These are phyloP conservation scores for Boeremia lycopersici DNA, from an alignment of 2,329 filamentous ascomycete species.

Conservation along the genomic window DNA sequence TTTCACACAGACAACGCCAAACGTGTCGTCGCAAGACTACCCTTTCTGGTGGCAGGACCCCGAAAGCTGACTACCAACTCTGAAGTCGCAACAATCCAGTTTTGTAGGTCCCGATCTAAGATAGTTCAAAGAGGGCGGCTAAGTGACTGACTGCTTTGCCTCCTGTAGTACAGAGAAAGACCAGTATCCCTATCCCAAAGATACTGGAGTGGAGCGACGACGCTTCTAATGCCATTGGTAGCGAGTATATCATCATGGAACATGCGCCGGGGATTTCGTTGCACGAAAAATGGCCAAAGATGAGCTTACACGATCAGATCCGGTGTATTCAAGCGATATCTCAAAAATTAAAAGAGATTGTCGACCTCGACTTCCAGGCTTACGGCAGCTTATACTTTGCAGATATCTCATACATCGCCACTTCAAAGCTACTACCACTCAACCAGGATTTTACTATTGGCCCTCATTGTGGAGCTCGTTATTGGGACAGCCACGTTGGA, in stretches of 20 bases:
- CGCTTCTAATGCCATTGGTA: slow-evolving; percentile 39
- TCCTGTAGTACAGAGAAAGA: slow-evolving; percentile 46
- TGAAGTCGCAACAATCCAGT: slow-evolving; percentile 55
- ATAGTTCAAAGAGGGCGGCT: neutral
- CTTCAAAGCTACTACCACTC: neutral
- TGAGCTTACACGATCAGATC: slow-evolving; percentile 44
- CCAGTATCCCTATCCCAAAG: slow-evolving; percentile 50
- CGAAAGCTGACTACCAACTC: slow-evolving; percentile 47
- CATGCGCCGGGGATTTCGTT: slow-evolving; percentile 43
- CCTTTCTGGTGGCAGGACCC: slow-evolving; percentile 49
- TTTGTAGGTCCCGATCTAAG: slow-evolving; percentile 41
- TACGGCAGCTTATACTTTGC: slow-evolving; percentile 48
- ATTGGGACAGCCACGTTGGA: slow-evolving; percentile 39
- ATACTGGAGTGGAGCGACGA: slow-evolving; percentile 53
- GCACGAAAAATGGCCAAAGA: slow-evolving; percentile 42
- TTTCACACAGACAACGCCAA: slow-evolving; percentile 49
- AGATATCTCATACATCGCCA: slow-evolving; percentile 21
- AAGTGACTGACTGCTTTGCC: slow-evolving; percentile 14
- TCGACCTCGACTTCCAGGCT: slow-evolving; percentile 44
- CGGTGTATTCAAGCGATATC: slow-evolving; percentile 40
- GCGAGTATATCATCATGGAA: slow-evolving; percentile 51
- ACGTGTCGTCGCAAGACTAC: slow-evolving; percentile 51
- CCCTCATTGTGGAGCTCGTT: slow-evolving; percentile 36
- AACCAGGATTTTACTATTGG: slow-evolving; percentile 38
- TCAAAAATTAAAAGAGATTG: slow-evolving; percentile 38